Percentiles rank a stretch among this genome's conserved stretches.
phyloP scores from a whole-genome alignment of 495 filamentous ascomycete species.

The Apodospora peruviana region DNA sequence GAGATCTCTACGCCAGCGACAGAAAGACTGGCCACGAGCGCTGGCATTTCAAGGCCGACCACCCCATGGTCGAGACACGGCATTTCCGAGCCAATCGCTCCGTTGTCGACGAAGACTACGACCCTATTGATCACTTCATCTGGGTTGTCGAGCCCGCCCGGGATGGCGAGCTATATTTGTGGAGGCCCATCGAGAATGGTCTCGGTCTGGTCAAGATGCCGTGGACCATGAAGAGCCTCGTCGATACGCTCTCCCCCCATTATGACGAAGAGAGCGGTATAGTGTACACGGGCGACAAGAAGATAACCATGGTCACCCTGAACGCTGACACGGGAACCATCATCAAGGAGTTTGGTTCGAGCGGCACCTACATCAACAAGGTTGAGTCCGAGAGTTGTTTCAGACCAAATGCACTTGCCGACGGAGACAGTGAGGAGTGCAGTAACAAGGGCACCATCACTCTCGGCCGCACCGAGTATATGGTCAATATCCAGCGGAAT shows the following conservation, averaged over 20 bases:
- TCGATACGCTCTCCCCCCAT: conserved; percentile 63
- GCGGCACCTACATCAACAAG: conserved; percentile 34
- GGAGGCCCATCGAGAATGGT: conserved; percentile 62
- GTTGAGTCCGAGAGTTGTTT: conserved; percentile 51
- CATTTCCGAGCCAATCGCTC: conserved; percentile 73
- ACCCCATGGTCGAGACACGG: conserved; percentile 83
- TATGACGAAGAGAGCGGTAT: conserved; percentile 63
- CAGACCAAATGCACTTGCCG: conserved; percentile 54
- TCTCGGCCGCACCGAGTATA: conserved; percentile 82
- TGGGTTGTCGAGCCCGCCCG: conserved; percentile 95
- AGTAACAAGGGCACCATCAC: conserved; percentile 66
- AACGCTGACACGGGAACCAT: conserved; percentile 79
- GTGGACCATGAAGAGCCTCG: conserved; percentile 77
- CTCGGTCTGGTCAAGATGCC: conserved; percentile 73
- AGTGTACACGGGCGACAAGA: conserved; percentile 87
- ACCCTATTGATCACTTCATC: conserved; percentile 73
- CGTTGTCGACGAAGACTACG: conserved; percentile 46
- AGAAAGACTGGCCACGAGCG: conserved; percentile 73
- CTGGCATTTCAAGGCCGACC: conserved; percentile 78
- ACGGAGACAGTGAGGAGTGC: conserved; percentile 66
- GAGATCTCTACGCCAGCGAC: conserved; percentile 88
- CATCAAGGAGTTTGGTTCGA: conserved; percentile 45
- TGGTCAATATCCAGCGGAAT: conserved; percentile 70
- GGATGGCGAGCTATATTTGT: conserved; percentile 85
- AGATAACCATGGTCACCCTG: conserved; percentile 79